Conservation (phyloP, 352 stramenopile genomes). For the Pythium chondricola region DNA sequence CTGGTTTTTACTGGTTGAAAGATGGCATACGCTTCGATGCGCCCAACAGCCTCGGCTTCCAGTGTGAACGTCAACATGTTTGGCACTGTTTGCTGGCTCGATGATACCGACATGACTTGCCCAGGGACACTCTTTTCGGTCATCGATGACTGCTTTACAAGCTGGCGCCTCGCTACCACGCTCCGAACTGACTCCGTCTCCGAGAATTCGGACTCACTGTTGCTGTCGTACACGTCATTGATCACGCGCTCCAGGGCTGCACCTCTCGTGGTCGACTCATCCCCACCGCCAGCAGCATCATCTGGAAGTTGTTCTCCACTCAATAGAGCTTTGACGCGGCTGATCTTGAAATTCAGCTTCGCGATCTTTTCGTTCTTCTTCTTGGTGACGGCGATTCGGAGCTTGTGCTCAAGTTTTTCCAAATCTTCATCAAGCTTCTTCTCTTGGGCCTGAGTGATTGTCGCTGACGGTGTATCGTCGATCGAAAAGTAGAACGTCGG, state of each 20-base stretch:
- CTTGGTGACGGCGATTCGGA: constrained; percentile 85
- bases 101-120: background rate
- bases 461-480: constrained; percentile 72
- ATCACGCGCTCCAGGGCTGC: constrained; percentile 21
- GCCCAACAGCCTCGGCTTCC: constrained; percentile 73
- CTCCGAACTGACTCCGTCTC: constrained; percentile 48
- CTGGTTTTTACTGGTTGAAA: constrained; percentile 45
- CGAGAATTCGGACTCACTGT: constrained; percentile 84
- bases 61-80: constrained; percentile 81
- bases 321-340: constrained; percentile 65
- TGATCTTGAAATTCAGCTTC: constrained; percentile 82
- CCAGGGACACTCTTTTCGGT: background rate
- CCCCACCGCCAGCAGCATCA: constrained; percentile 32
- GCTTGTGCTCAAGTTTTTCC: constrained; percentile 87
- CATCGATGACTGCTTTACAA: background rate
- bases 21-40: constrained; percentile 72
- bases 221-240: constrained; percentile 70
- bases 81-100: constrained; percentile 24
- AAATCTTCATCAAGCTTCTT: constrained; percentile 88
- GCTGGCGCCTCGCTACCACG: constrained; percentile 24
- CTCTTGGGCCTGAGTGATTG: constrained; percentile 86
- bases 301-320: constrained; percentile 65
- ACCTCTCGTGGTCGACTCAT: constrained; percentile 24
- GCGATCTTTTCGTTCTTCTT: constrained; percentile 87
- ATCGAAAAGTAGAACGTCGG: constrained; percentile 81